These are phyloP conservation scores for Fagus sylvatica DNA, from an alignment of 306 rosid species.

Conservation along the genomic window DNA sequence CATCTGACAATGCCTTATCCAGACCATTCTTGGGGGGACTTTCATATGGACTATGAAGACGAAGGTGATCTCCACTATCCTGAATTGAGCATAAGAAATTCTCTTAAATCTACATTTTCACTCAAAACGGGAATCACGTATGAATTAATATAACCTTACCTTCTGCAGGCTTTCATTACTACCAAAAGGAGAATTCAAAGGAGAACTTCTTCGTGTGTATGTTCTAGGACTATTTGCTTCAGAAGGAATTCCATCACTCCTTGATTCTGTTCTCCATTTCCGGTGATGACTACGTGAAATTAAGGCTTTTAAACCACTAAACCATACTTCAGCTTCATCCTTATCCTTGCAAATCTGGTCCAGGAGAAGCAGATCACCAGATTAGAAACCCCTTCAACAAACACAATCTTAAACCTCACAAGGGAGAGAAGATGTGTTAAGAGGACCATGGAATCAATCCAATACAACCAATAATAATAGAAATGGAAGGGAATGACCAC, in stretches of 20 bases:
- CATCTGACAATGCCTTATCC: slow-evolving; percentile 88
- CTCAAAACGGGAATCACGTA: slow-evolving; percentile 14
- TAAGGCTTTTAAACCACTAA: slow-evolving; percentile 94
- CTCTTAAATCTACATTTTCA: slow-evolving; percentile 21
- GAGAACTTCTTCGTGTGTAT: slow-evolving; percentile 93
- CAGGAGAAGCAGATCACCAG: slow-evolving; percentile 32
- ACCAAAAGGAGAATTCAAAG: slow-evolving; percentile 88
- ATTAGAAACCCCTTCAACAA: slow-evolving; percentile 26
- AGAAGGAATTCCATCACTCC: slow-evolving; percentile 94
- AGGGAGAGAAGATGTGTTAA: not conserved
- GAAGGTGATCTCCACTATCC: slow-evolving; percentile 90
- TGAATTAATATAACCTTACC: slow-evolving; percentile 46
- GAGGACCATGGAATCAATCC: slow-evolving; percentile 7
- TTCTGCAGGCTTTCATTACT: slow-evolving; percentile 93
- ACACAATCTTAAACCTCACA: not conserved
- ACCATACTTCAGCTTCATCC: slow-evolving; percentile 99
- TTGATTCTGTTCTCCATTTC: slow-evolving; percentile 98
- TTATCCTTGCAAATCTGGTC: slow-evolving; percentile 98
- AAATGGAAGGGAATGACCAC: slow-evolving; percentile 5
- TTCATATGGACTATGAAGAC: slow-evolving; percentile 91
- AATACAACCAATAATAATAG: slow-evolving; percentile 14
- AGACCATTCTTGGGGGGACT: slow-evolving; percentile 94
- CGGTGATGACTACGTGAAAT: slow-evolving; percentile 81
- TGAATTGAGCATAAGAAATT: slow-evolving; percentile 43
- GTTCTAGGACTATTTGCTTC: slow-evolving; percentile 98